Evolutionary conservation across 768 basidiomycete genomes (phyloP).

Genomic region (Leccinum truebloodii): DNA sequence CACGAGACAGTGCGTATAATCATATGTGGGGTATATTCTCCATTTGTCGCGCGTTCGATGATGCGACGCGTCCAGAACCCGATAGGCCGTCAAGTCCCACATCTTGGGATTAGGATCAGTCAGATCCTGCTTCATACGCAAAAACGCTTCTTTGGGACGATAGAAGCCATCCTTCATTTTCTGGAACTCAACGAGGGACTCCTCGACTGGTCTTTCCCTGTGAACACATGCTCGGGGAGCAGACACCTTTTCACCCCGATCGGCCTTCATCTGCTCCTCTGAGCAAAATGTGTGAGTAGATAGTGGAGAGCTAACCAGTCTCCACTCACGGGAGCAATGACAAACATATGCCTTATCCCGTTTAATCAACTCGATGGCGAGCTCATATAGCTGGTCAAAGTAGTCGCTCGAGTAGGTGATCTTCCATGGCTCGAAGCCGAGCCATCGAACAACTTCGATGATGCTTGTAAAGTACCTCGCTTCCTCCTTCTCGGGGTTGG

Average conservation of each 20-base stretch:
- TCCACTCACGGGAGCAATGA: conserved; percentile 84
- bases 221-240: conserved; percentile 85
- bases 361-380: conserved; percentile 87
- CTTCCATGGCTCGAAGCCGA: conserved; percentile 97
- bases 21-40: conserved; percentile 98
- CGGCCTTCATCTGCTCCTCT: conserved; percentile 92
- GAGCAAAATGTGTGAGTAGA: conserved; percentile 11
- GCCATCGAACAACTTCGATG: conserved; percentile 92
- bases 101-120: conserved; percentile 94
- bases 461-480: conserved; percentile 95
- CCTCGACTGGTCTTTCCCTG: conserved; percentile 79
- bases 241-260: conserved; percentile 83
- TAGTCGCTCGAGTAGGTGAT: conserved; percentile 99
- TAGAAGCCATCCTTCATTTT: conserved; percentile 92
- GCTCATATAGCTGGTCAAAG: conserved; percentile 81
- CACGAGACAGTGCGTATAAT: conserved; percentile 96
- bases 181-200: conserved; percentile 87
- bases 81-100: conserved; percentile 99
- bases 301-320: not conserved
- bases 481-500: conserved; percentile 98
- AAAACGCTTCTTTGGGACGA: conserved; percentile 85
- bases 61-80: conserved; percentile 87
- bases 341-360: conserved; percentile 94
- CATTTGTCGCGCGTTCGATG: conserved; percentile 92
- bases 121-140: conserved; percentile 98